phyloP scores from a whole-genome alignment of 371 early-diverging fungal genomes.

The Rhizomucor pusillus region DNA sequence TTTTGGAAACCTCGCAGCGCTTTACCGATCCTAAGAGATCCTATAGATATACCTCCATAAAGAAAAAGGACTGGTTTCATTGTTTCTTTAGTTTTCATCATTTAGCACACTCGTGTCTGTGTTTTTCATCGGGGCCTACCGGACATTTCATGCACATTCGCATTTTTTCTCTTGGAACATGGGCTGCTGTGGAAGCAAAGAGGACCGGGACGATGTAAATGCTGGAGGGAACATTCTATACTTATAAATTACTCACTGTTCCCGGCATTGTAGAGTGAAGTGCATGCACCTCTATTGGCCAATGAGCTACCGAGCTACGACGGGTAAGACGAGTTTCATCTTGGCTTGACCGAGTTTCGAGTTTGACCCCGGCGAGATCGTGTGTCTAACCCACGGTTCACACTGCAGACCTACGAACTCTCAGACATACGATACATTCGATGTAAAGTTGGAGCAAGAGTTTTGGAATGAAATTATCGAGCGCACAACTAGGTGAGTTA shows the following conservation, averaged over 20 bases:
- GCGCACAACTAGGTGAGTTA: constrained; percentile 37
- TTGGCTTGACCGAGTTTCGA: too few relatives aligned
- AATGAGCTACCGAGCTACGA: constrained; percentile 20
- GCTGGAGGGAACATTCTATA: too few relatives aligned
- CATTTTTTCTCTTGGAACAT: constrained; percentile 8
- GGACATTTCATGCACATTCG: too few relatives aligned
- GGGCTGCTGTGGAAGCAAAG: constrained; percentile 48
- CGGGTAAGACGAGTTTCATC: constrained; percentile 19
- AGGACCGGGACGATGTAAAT: constrained; percentile 26
- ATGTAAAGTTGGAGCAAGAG: constrained; percentile 40
- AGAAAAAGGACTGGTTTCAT: too few relatives aligned
- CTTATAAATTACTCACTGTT: not conserved
- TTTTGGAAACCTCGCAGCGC: constrained; percentile 13
- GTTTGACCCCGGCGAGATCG: too few relatives aligned
- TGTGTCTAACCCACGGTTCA: too few relatives aligned
- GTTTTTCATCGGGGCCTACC: too few relatives aligned
- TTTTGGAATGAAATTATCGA: constrained; percentile 45
- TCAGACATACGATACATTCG: constrained; percentile 29
- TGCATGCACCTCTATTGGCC: constrained; percentile 24
- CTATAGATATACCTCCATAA: too few relatives aligned
- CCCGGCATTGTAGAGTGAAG: constrained; percentile 20
- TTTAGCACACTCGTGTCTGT: too few relatives aligned
- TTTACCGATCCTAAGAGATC: too few relatives aligned
- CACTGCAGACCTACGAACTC: constrained; percentile 24
- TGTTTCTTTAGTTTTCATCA: too few relatives aligned